These are phyloP conservation scores for Phytophthora pinifolia DNA, from an alignment of 352 stramenopile species.

Conservation along the genomic window DNA sequence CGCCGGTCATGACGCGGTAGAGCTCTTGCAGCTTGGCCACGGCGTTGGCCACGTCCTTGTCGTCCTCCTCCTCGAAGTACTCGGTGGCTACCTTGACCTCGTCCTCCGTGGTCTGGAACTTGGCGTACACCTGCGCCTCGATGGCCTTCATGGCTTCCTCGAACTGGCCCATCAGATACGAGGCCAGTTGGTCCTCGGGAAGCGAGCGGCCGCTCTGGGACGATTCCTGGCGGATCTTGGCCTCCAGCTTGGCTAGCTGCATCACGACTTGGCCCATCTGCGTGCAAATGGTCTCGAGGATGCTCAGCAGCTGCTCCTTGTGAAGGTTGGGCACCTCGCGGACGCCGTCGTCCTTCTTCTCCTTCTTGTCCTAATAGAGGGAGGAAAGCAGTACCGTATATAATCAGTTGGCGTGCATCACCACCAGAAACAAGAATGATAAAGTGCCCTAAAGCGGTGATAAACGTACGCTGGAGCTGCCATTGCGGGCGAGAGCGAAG, in stretches of 20 bases:
- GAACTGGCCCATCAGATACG: constrained; percentile 90
- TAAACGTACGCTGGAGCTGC: constrained; percentile 41
- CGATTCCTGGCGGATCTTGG: constrained; percentile 88
- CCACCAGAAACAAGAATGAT: background rate
- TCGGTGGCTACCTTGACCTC: constrained; percentile 86
- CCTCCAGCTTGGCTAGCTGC: constrained; percentile 85
- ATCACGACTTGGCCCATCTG: constrained; percentile 91
- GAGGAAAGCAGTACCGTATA: background rate
- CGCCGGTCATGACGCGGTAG: constrained; percentile 87
- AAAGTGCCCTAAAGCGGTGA: background rate
- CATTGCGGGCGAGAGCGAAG: constrained; percentile 48
- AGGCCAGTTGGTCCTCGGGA: constrained; percentile 83
- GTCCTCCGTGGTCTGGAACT: constrained; percentile 89
- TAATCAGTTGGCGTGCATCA: constrained; percentile 5
- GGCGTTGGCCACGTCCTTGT: constrained; percentile 84
- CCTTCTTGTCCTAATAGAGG: constrained; percentile 48
- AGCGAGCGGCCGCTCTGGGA: constrained; percentile 80
- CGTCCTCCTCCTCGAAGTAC: constrained; percentile 88
- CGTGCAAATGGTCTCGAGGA: constrained; percentile 86
- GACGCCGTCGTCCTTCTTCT: constrained; percentile 55
- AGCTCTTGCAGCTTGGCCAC: constrained; percentile 88
- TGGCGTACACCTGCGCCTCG: constrained; percentile 87
- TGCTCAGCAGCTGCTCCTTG: constrained; percentile 87
- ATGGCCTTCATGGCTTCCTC: constrained; percentile 91
- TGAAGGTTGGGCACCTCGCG: constrained; percentile 82